Percentiles rank a stretch among this genome's conserved stretches.
Evolutionary conservation across 495 filamentous ascomycete species (phyloP).

Genomic region (Neurospora tetraspora): DNA sequence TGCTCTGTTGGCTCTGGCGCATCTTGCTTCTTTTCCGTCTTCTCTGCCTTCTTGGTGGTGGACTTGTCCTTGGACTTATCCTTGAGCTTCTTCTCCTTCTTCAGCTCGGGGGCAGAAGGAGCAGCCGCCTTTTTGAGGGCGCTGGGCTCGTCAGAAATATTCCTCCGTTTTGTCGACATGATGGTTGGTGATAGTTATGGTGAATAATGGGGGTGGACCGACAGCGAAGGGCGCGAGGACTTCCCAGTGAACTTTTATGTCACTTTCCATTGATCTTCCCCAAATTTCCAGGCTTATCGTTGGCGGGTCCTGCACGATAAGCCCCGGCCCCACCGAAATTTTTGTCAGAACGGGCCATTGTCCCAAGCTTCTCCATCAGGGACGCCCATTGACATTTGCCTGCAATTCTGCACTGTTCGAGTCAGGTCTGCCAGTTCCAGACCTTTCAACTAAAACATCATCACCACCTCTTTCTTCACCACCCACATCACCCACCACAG

Average conservation of each 20-base stretch:
- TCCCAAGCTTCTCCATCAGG: background rate
- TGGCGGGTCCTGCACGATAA: slow-evolving; percentile 14
- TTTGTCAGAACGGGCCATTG: background rate
- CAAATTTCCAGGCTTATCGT: slow-evolving; percentile 9
- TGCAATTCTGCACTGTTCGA: slow-evolving; percentile 4
- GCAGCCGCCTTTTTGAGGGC: background rate
- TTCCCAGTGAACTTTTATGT: background rate
- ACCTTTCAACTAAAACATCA: background rate
- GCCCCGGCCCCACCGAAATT: slow-evolving; percentile 21
- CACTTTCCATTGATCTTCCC: background rate
- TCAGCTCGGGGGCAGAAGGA: background rate
- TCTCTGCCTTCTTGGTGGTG: background rate
- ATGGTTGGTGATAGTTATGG: background rate
- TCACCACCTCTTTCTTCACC: background rate
- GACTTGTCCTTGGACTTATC: background rate
- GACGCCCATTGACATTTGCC: background rate
- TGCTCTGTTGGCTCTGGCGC: slow-evolving; percentile 2
- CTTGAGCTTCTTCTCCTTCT: background rate
- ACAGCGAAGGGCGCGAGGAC: background rate
- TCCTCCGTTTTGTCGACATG: slow-evolving; percentile 22
- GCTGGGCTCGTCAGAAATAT: slow-evolving; percentile 8
- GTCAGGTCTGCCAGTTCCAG: background rate
- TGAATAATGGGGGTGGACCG: background rate
- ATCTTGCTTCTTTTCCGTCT: slow-evolving; percentile 1
- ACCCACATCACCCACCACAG: background rate